Conservation (phyloP, 2,329 filamentous ascomycete genomes). For the Penicillium sclerotiorum region DNA sequence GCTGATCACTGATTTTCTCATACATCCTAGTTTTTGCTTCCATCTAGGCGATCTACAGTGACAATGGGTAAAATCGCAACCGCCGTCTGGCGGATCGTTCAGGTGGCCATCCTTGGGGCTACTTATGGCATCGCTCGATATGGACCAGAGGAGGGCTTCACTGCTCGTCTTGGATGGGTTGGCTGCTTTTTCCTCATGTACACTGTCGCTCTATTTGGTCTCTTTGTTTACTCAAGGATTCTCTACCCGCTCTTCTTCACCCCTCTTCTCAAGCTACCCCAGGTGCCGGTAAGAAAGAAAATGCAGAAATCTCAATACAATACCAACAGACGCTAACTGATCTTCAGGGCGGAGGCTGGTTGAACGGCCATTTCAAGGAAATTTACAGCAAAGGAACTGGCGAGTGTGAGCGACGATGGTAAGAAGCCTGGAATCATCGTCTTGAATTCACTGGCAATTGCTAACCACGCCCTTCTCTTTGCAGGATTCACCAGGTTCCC, state of each 20-base stretch:
- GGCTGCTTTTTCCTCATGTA: neutral
- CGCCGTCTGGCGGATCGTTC: neutral
- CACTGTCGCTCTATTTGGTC: neutral
- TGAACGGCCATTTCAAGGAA: neutral
- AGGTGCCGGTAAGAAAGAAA: neutral
- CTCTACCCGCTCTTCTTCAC: neutral
- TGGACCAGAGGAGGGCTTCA: neutral
- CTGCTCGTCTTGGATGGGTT: neutral
- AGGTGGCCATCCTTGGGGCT: neutral
- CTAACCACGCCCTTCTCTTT: neutral
- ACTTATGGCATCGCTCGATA: neutral
- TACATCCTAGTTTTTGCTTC: neutral
- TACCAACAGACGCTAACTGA: neutral
- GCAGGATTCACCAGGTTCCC: neutral
- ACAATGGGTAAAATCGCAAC: neutral
- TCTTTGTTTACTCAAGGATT: neutral
- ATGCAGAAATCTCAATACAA: neutral
- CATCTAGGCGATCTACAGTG: neutral
- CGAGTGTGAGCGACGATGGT: conserved; percentile 1
- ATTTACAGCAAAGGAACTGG: neutral
- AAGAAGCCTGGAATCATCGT: neutral
- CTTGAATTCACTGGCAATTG: neutral
- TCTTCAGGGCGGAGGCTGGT: neutral
- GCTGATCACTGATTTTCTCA: neutral
- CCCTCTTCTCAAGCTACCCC: neutral